These are phyloP conservation scores for Pleurotus salmoneostramineus DNA, from an alignment of 768 basidiomycete species.

Conservation along the genomic window DNA sequence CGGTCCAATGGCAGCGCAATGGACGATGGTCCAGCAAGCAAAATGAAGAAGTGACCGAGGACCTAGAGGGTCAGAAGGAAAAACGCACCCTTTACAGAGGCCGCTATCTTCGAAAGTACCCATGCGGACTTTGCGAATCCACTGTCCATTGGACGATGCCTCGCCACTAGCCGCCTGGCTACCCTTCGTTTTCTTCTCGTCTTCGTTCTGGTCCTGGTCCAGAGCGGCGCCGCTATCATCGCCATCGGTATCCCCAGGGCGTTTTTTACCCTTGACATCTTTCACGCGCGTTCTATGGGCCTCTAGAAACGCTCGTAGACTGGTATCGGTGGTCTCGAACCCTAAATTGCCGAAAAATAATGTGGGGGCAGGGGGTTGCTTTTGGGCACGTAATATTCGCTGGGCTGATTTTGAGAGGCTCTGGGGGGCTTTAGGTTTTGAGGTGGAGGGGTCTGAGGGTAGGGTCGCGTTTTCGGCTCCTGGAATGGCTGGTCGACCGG, in stretches of 20 bases:
- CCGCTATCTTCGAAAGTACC: conserved; percentile 97
- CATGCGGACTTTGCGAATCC: conserved; percentile 84
- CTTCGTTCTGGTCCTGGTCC: conserved; percentile 23
- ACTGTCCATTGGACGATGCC: conserved; percentile 30
- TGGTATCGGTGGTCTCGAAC: conserved; percentile 82
- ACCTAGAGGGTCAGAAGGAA: not conserved
- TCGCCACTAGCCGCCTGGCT: not conserved
- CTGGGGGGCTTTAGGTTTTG: conserved; percentile 12
- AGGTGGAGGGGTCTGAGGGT: conserved; percentile 8
- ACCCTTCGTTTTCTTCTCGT: conserved; percentile 4
- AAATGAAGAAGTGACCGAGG: no score
- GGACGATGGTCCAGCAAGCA: no score
- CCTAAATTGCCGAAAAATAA: conserved; percentile 92
- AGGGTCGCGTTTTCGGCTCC: conserved; percentile 29
- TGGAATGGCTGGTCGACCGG: conserved; percentile 56
- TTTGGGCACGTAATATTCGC: conserved; percentile 74
- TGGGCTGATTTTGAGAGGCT: conserved; percentile 64
- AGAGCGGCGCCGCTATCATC: conserved; percentile 22
- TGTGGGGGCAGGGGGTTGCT: conserved; percentile 79
- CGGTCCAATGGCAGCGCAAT: not conserved
- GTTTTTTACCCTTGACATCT: conserved; percentile 27
- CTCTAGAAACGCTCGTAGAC: conserved; percentile 71
- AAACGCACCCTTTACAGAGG: conserved; percentile 84
- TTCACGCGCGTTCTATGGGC: conserved; percentile 45
- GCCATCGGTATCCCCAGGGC: conserved; percentile 24